These are phyloP conservation scores for Paecilomyces formosus DNA, from an alignment of 2,329 filamentous ascomycete genomes.

Conservation along the genomic window DNA sequence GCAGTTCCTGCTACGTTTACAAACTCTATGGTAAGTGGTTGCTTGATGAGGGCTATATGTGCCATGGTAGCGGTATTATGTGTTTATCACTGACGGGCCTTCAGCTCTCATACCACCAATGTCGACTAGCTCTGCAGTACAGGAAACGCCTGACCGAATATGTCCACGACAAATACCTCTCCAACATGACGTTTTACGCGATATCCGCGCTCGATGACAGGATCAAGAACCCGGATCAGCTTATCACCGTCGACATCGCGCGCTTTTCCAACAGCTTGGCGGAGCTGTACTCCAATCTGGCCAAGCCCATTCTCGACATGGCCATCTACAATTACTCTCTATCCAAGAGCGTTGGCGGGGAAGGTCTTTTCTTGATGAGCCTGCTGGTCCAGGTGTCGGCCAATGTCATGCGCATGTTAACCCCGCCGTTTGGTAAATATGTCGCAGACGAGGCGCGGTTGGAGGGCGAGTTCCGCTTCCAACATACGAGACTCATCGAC, in stretches of 20 bases:
- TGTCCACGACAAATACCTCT: constrained; percentile 92
- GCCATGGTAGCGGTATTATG: not conserved
- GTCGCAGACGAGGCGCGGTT: constrained; percentile 91
- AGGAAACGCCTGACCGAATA: constrained; percentile 86
- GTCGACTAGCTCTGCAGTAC: constrained; percentile 86
- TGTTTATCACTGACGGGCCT: constrained; percentile 3
- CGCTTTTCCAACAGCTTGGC: constrained; percentile 94
- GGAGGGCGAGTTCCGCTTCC: constrained; percentile 93
- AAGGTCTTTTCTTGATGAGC: constrained; percentile 93
- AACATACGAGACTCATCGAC: constrained; percentile 90
- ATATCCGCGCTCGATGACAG: constrained; percentile 91
- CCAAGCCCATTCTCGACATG: constrained; percentile 92
- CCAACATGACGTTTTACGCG: constrained; percentile 96
- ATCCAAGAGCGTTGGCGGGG: constrained; percentile 89
- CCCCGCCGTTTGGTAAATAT: constrained; percentile 93
- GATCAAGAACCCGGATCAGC: constrained; percentile 96
- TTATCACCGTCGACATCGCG: constrained; percentile 93
- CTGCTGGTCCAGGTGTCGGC: constrained; percentile 89
- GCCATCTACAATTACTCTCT: constrained; percentile 93
- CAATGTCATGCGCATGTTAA: constrained; percentile 85
- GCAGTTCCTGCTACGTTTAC: constrained; percentile 95
- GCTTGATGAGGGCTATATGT: not conserved
- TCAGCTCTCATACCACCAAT: constrained; percentile 92
- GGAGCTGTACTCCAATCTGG: constrained; percentile 91
- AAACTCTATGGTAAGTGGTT: constrained; percentile 78